Evolutionary conservation across 192 early-diverging fungal genomes (phyloP), one percentile per base, ranked within the genome.

Genomic region (Dispira parvispora): DNA sequence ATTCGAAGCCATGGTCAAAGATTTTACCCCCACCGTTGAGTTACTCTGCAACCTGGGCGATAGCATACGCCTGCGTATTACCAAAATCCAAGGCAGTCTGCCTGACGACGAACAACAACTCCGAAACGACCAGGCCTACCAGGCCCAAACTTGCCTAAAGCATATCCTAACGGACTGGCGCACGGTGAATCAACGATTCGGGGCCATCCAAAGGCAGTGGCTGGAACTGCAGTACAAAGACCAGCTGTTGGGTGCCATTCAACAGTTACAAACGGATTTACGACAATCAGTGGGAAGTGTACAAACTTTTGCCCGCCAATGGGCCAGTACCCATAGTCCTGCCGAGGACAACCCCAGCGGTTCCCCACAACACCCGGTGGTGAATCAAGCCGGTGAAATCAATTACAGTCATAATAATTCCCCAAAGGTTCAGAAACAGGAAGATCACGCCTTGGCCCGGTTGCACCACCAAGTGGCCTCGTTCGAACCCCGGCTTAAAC

Each of bases 21-120:
- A 63, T 20, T 63, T 63, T 43, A 63, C 62, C 50, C 62, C 62
- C 10, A 63, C 62, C 50, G 32, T 63, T 18, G 62, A 63, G 47
- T 44, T 61, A 25, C 58, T 61, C 13, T 61, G 58, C 42, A 44
- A 61, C 14, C 43, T 61, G 58, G 58, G 58, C 18, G 58, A 43
- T 44, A 43, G 20, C 21, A 61, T 61, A 42, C 58, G 45, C 2
- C 28, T 20, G 18, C 58, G 58, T 20, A 43, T 61, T 25, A 44
- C 43, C 4, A 25, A 38, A n/a, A 61, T 61, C 42, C 58, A 61
- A 44, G 58, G 43, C 43, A 61, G 58, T 25, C n/a, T 61, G n/a
- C 58, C 58, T 8, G 26, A 25, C 28, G 58, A 61, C 9, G 58
- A 61, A 25, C 58, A 43, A 11, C 18, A 9, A 42, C 58, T 43